phyloP scores from a whole-genome alignment of 345 rosid species.

The Capsella bursapastoris region DNA sequence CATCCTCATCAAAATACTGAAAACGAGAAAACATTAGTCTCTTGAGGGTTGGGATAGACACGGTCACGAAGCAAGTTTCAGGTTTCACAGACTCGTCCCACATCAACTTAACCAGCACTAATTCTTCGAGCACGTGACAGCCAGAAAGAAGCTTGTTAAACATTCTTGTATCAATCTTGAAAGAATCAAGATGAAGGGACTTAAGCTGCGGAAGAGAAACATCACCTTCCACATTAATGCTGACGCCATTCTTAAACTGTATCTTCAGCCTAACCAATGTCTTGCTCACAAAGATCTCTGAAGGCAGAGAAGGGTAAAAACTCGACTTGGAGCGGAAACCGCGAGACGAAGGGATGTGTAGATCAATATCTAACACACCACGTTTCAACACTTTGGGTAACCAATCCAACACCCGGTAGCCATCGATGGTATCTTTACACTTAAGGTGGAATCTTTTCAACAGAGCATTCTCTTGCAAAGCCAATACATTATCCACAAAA shows the following conservation, averaged over 20 bases:
- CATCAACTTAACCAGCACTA: neutral
- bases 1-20: neutral
- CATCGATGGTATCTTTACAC: neutral
- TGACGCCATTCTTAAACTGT: neutral
- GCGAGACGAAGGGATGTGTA: no score
- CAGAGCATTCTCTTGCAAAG: neutral
- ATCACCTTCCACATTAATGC: neutral
- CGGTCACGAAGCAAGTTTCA: neutral
- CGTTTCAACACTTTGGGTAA: no score
- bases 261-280: neutral
- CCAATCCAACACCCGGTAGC: neutral
- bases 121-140: neutral
- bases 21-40: neutral
- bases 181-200: neutral
- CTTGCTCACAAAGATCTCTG: neutral
- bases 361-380: no score
- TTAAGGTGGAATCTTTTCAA: neutral
- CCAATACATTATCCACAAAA: neutral
- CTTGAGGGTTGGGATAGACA: neutral
- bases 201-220: constrained; percentile 1
- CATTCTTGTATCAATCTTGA: neutral
- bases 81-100: neutral
- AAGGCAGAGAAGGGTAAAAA: no score
- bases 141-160: neutral
- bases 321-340: no score